Base-by-base conservation (phyloP, 257 asterid species). In the Primulina huaijiensis region DNA sequence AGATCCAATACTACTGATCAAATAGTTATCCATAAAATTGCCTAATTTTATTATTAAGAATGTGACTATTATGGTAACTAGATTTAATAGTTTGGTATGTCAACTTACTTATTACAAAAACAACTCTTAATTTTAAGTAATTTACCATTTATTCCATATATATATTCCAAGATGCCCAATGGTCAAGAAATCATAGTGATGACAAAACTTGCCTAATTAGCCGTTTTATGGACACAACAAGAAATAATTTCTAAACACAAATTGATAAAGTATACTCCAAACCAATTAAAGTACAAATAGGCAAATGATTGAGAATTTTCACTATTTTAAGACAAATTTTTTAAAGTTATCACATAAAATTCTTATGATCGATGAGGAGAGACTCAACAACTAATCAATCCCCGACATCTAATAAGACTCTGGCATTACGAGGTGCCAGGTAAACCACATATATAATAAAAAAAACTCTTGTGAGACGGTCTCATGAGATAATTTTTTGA, bases 231-330 rank as follows among this genome's bases (percentile, higher is more conserved):
- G 57, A 50, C 57, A 50, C 57, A 14, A 16, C 57, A 50, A 50
- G 57, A 50, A 17, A 50, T 8, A 17, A 16, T 50, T 50, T 50
- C 57, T 16, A 50, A 16, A 50, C 57, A 50, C 57, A 50, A 50
- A 50, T 7, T 3, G 57, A 16, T 50, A 20, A 50, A 50, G 57
- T 50, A 69, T 69, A 63, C 72, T 81, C 84, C 82, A 81, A 89
- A 78, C 2, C 50, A 35, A 74, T 31, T 37, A 1, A 16, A 5
- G 5, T 5, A 50, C 21, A 50, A 50, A 17, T 5, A 1, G 57
- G 57, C 8, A 50, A 50, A 50, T 50, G 57, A 50, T 50, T 50
- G 20, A 50, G 21, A 16, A 50, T 16, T 50, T 17, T 50, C 57
- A 50, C 57, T 50, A 50, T 16, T 50, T 50, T 40, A 40, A 10